phyloP scores from a whole-genome alignment of 225 moss, liverwort and hornwort genomes.

The Bryum argenteum region DNA sequence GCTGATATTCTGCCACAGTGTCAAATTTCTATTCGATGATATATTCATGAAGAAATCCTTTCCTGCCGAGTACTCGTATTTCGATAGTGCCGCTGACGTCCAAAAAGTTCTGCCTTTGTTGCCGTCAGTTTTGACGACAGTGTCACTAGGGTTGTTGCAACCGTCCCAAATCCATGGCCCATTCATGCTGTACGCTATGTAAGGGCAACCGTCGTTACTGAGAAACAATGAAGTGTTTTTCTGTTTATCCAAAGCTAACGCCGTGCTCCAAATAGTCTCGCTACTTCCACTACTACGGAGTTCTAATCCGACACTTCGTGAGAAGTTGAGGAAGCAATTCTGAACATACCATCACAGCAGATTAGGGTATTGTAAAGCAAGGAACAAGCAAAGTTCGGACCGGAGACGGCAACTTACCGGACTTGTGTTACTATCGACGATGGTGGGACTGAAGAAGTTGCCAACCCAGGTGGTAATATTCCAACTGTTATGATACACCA shows the following conservation, averaged over 20 bases:
- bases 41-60: slow-evolving; percentile 24
- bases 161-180: slow-evolving; percentile 11
- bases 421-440: background rate
- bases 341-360: slow-evolving; percentile 20
- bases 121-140: slow-evolving; percentile 30
- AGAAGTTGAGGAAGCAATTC: slow-evolving; percentile 23
- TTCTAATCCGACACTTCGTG: background rate
- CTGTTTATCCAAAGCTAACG: rapidly evolving
- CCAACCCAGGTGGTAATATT: slow-evolving; percentile 33
- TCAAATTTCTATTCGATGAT: background rate
- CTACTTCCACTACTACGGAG: background rate
- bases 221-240: background rate
- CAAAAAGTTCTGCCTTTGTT: rapidly evolving
- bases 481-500: slow-evolving; percentile 21
- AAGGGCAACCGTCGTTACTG: background rate
- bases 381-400: background rate
- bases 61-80: slow-evolving; percentile 25
- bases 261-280: slow-evolving; percentile 14
- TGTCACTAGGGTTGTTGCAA: slow-evolving; percentile 38
- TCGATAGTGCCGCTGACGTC: slow-evolving; percentile 22
- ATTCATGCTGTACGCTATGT: background rate
- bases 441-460: slow-evolving; percentile 23
- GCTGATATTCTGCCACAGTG: slow-evolving; percentile 22
- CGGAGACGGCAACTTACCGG: slow-evolving; percentile 22
- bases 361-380: slow-evolving; percentile 16